These are phyloP conservation scores for Cyclocybe cylindracea DNA, from an alignment of 768 basidiomycete species.

Conservation along the genomic window DNA sequence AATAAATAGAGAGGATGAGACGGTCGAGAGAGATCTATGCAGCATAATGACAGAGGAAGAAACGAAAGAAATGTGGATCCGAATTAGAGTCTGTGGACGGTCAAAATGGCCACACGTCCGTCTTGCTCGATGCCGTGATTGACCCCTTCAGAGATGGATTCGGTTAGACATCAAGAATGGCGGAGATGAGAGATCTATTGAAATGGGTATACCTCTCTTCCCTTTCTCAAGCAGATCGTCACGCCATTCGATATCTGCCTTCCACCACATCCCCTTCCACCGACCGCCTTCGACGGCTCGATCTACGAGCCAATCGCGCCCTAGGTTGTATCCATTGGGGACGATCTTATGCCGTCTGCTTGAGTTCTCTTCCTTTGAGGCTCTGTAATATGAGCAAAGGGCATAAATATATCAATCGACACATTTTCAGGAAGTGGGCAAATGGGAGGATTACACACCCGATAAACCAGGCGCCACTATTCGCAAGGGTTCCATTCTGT, in stretches of 20 bases:
- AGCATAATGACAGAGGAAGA: neutral
- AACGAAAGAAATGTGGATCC: neutral
- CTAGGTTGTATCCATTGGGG: slow-evolving; percentile 78
- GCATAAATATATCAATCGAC: neutral
- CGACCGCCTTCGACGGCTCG: slow-evolving; percentile 59
- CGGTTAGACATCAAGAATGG: neutral
- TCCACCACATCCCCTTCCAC: slow-evolving; percentile 73
- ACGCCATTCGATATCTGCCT: slow-evolving; percentile 76
- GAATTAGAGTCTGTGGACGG: slow-evolving; percentile 46
- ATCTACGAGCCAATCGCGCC: slow-evolving; percentile 77
- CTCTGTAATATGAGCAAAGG: slow-evolving; percentile 36
- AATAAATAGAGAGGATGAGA: neutral
- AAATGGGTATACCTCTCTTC: slow-evolving; percentile 49
- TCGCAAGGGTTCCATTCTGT: slow-evolving; percentile 75
- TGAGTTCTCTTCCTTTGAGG: slow-evolving; percentile 72
- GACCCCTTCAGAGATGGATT: slow-evolving; percentile 47
- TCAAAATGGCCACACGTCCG: slow-evolving; percentile 78
- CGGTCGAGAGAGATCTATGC: neutral
- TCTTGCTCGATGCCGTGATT: slow-evolving; percentile 85
- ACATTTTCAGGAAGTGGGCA: too few species aligned
- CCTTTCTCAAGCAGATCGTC: slow-evolving; percentile 71
- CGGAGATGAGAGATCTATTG: neutral
- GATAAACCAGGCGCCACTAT: slow-evolving; percentile 84
- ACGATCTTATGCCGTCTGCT: slow-evolving; percentile 71
- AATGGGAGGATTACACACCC: slow-evolving; percentile 55